phyloP scores from a whole-genome alignment of 345 rosid genomes.

The Eucalyptus polybractea region DNA sequence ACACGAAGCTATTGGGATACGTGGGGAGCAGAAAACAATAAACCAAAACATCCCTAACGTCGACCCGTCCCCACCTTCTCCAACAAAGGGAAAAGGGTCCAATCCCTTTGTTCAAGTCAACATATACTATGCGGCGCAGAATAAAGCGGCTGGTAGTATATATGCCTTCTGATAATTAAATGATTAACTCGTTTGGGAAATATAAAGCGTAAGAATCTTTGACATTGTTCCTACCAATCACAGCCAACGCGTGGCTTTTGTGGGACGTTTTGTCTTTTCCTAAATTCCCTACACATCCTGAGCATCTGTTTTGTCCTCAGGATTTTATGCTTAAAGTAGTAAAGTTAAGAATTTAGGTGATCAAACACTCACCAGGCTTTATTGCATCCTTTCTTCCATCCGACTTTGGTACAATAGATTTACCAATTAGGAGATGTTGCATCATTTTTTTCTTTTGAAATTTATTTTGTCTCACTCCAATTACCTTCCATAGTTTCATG shows the following conservation, averaged over 20 bases:
- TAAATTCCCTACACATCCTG: not conserved
- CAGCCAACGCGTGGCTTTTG: not conserved
- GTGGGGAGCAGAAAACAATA: not conserved
- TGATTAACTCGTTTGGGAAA: not conserved
- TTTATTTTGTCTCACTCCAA: not conserved
- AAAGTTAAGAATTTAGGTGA: not conserved
- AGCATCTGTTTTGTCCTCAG: not conserved
- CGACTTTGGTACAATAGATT: not conserved
- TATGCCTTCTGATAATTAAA: not conserved
- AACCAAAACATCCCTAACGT: not conserved
- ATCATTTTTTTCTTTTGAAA: not conserved
- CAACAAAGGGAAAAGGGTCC: not conserved
- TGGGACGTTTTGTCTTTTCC: not conserved
- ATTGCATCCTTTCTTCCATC: not conserved
- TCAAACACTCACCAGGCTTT: not conserved
- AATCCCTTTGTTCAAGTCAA: not conserved
- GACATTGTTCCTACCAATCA: not conserved
- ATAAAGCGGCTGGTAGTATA: not conserved
- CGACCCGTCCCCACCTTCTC: not conserved
- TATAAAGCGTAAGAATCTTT: not conserved
- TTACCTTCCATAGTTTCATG: not conserved
- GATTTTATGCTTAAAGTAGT: not conserved
- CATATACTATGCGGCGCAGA: not conserved
- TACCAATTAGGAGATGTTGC: not conserved
- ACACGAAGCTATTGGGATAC: not conserved